phyloP scores from a whole-genome alignment of 148 eudicot species.

The Pouteria glomerata region DNA sequence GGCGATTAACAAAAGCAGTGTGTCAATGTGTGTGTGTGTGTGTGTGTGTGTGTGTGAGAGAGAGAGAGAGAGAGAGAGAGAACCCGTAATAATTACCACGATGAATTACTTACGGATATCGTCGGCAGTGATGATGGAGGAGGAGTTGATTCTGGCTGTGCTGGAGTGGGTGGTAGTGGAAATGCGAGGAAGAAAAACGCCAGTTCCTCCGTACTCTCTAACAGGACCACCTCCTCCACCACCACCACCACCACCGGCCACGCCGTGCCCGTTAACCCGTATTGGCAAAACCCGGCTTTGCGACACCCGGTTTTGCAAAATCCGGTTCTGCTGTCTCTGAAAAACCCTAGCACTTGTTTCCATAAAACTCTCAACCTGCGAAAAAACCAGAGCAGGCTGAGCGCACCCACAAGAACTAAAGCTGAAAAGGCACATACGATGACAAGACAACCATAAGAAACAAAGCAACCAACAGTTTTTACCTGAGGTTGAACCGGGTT shows the following conservation, averaged over 20 bases:
- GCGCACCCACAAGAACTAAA: neutral
- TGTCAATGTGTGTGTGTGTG: neutral
- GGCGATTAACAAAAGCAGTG: too few relatives aligned
- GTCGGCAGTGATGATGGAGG: neutral
- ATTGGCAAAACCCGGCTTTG: neutral
- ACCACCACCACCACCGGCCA: neutral
- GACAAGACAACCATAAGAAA: neutral
- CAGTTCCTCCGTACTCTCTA: constrained; percentile 8
- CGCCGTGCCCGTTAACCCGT: neutral
- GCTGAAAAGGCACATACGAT: neutral
- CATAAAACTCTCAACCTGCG: constrained; percentile 8
- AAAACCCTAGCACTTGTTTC: neutral
- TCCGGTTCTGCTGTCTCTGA: constrained; percentile 4
- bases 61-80: neutral
- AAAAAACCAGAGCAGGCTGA: neutral
- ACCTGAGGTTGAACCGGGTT: constrained; percentile 13
- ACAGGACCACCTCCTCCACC: neutral
- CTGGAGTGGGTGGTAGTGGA: neutral
- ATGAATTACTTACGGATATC: too few relatives aligned
- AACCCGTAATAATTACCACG: too few relatives aligned
- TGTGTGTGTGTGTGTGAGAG: neutral
- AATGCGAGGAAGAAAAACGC: constrained; percentile 14
- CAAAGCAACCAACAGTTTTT: neutral
- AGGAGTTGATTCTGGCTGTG: neutral
- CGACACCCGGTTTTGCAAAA: neutral